phyloP scores from a whole-genome alignment of 768 basidiomycete species.

The Termitomyces sp. region DNA sequence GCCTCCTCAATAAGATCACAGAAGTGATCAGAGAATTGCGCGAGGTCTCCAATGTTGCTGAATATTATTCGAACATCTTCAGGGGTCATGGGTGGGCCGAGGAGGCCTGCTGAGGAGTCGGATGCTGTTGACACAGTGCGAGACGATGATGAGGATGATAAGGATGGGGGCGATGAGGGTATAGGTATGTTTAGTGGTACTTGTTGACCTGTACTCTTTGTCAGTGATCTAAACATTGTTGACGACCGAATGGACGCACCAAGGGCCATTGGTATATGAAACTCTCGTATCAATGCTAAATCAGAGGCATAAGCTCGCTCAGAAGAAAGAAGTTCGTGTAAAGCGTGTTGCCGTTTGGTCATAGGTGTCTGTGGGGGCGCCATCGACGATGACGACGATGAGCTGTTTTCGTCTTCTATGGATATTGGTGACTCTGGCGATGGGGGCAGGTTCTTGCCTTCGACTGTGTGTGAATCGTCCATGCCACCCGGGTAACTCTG shows the following conservation, averaged over 20 bases:
- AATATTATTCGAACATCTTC: conserved; percentile 74
- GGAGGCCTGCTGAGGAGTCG: conserved; percentile 34
- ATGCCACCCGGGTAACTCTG: conserved; percentile 22
- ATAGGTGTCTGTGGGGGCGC: conserved; percentile 27
- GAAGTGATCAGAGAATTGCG: conserved; percentile 64
- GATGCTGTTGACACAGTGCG: conserved; percentile 47
- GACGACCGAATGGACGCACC: conserved; percentile 37
- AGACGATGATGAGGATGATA: conserved; percentile 46
- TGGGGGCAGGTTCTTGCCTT: conserved; percentile 18
- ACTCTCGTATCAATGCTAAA: conserved; percentile 69
- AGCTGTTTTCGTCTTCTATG: conserved; percentile 19
- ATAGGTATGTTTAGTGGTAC: conserved; percentile 19
- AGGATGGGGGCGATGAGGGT: conserved; percentile 40
- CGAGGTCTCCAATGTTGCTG: conserved; percentile 71
- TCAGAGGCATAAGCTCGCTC: conserved; percentile 84
- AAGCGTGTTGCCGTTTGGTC: conserved; percentile 72
- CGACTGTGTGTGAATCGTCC: conserved; percentile 14
- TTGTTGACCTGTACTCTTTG: conserved; percentile 26
- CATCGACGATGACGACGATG: conserved; percentile 19
- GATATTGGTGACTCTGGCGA: conserved; percentile 24
- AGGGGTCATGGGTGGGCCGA: conserved; percentile 58
- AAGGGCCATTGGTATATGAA: conserved; percentile 75
- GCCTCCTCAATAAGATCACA: conserved; percentile 61
- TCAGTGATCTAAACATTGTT: not conserved
- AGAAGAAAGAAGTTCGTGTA: conserved; percentile 72